Conservation (phyloP, 1,284 basidiomycete genomes). For the Psilocybe mexicana region DNA sequence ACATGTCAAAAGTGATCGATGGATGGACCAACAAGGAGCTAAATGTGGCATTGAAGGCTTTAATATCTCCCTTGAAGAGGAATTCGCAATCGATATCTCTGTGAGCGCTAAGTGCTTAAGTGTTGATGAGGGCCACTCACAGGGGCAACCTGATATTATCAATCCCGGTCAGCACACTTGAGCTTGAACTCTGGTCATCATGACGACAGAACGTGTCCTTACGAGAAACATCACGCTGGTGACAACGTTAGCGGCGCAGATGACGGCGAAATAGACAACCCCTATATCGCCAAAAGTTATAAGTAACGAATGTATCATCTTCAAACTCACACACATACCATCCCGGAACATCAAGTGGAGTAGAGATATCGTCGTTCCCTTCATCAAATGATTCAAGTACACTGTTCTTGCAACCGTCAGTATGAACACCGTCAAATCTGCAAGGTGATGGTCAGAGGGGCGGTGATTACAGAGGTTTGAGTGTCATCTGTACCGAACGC, state of each 20-base stretch:
- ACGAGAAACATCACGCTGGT: slow-evolving; percentile 2
- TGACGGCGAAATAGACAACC: slow-evolving; percentile 1
- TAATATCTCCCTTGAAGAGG: background rate
- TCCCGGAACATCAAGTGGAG: background rate
- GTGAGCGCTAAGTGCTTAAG: background rate
- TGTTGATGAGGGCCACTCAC: background rate
- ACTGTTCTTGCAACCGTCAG: background rate
- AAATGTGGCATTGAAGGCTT: background rate
- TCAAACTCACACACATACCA: background rate
- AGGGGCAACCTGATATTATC: background rate
- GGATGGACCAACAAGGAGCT: background rate
- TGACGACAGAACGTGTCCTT: background rate
- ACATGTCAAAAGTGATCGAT: background rate
- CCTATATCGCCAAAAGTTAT: background rate
- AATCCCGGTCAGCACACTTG: background rate
- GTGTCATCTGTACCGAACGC: background rate
- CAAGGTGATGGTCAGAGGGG: background rate
- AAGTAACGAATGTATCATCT: too few relatives aligned
- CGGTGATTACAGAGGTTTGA: background rate
- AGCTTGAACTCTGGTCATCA: background rate
- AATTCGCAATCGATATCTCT: background rate
- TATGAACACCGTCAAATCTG: background rate
- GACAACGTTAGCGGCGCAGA: slow-evolving; percentile 1
- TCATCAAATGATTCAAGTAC: background rate
- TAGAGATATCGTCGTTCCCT: background rate